Conservation (phyloP, 306 rosid genomes). For the Fragaria nilgerrensis region DNA sequence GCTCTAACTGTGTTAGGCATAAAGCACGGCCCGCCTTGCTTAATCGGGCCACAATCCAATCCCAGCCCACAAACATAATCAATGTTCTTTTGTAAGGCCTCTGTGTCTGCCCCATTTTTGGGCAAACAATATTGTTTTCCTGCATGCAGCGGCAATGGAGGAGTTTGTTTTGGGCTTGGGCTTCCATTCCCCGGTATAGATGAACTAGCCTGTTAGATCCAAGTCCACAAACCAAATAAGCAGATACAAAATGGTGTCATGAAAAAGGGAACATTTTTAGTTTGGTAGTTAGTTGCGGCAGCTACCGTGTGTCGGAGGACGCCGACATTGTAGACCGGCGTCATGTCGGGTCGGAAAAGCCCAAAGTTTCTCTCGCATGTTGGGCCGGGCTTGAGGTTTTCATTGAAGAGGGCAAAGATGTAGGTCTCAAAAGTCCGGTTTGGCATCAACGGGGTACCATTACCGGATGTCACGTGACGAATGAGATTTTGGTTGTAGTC, state of each 20-base stretch:
- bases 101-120: constrained; percentile 22
- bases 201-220: constrained; percentile 38
- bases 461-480: constrained; percentile 48
- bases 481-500: constrained; percentile 59
- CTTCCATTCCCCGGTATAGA: not conserved
- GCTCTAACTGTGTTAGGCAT: constrained; percentile 53
- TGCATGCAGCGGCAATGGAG: not conserved
- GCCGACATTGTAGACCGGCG: constrained; percentile 46
- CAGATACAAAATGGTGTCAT: constrained; percentile 22
- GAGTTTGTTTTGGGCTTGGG: constrained; percentile 6
- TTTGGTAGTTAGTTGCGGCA: constrained; percentile 24
- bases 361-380: constrained; percentile 64
- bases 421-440: constrained; percentile 70
- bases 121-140: constrained; percentile 33
- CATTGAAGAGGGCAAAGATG: constrained; percentile 65
- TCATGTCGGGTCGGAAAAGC: constrained; percentile 58
- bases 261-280: constrained; percentile 15
- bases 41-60: constrained; percentile 43
- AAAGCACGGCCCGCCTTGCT: constrained; percentile 39
- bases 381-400: constrained; percentile 75
- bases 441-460: constrained; percentile 72
- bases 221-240: constrained; percentile 49
- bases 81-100: constrained; percentile 41
- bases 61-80: constrained; percentile 49
- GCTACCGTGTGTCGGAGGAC: constrained; percentile 47